phyloP scores from a whole-genome alignment of 768 basidiomycete genomes.

The Cystobasidium ongulense region DNA sequence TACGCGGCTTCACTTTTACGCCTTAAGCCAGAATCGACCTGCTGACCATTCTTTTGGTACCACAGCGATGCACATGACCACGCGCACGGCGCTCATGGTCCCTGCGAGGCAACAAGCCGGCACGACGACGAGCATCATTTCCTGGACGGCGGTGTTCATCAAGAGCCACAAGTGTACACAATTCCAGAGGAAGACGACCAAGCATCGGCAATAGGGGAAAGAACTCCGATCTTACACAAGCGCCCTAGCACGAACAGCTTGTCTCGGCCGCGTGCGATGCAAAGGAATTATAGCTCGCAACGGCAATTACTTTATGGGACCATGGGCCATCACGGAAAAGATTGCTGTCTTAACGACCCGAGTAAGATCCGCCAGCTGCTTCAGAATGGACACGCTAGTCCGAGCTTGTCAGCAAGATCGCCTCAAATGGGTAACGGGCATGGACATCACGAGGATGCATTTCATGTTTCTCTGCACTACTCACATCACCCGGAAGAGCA shows the following conservation, averaged over 20 bases:
- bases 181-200: not conserved
- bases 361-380: not conserved
- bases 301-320: not conserved
- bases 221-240: not conserved
- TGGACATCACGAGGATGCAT: not conserved
- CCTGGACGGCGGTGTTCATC: not conserved
- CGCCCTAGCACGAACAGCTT: not conserved
- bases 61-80: conserved; percentile 58
- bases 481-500: not conserved
- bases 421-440: not conserved
- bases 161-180: not conserved
- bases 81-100: conserved; percentile 61
- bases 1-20: not conserved
- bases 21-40: not conserved
- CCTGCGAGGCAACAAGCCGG: conserved; percentile 45
- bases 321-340: not conserved
- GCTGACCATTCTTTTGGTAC: not conserved
- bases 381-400: not conserved
- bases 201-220: not conserved
- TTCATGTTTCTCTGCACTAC: not conserved
- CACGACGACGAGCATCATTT: conserved; percentile 5
- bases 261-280: not conserved
- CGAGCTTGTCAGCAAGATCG: not conserved
- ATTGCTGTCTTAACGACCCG: not conserved
- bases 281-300: not conserved